Percentiles rank a stretch among this genome's conserved stretches.
phyloP scores from a whole-genome alignment of 106 monocot species.

The Cymbidium sinense region DNA sequence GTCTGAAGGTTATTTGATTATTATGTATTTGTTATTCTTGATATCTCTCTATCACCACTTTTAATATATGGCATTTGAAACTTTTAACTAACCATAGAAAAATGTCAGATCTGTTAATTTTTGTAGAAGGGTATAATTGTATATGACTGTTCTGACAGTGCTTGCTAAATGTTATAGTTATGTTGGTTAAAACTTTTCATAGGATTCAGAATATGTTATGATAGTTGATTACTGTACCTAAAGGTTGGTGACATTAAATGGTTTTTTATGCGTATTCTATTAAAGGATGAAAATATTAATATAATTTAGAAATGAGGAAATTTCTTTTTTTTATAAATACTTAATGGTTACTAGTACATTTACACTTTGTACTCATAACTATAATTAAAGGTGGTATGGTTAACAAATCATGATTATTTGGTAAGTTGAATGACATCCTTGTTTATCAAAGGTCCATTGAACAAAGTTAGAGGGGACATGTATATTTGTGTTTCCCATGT shows the following conservation, averaged over 20 bases:
- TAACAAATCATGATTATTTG: not conserved
- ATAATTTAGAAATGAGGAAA: too few relatives aligned
- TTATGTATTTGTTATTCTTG: not conserved
- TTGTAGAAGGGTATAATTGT: not conserved
- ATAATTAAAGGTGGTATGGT: not conserved
- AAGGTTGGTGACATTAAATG: not conserved
- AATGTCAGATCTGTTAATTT: not conserved
- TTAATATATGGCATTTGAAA: not conserved
- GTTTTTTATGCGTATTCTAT: not conserved
- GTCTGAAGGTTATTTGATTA: slow-evolving; percentile 29
- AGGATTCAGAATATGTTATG: not conserved
- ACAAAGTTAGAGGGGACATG: not conserved
- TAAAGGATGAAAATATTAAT: not conserved
- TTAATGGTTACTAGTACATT: too few relatives aligned
- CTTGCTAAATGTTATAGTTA: not conserved
- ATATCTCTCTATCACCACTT: not conserved
- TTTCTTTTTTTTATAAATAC: too few relatives aligned
- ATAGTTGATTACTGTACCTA: not conserved
- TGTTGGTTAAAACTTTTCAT: not conserved
- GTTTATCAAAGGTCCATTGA: not conserved
- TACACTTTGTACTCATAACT: too few relatives aligned
- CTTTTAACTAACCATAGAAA: not conserved
- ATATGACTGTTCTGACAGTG: not conserved
- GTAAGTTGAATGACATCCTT: not conserved
- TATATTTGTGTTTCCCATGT: not conserved